Evolutionary conservation across 2,329 filamentous ascomycete genomes (phyloP).

Genomic region (Aspergillus calidoustus): DNA sequence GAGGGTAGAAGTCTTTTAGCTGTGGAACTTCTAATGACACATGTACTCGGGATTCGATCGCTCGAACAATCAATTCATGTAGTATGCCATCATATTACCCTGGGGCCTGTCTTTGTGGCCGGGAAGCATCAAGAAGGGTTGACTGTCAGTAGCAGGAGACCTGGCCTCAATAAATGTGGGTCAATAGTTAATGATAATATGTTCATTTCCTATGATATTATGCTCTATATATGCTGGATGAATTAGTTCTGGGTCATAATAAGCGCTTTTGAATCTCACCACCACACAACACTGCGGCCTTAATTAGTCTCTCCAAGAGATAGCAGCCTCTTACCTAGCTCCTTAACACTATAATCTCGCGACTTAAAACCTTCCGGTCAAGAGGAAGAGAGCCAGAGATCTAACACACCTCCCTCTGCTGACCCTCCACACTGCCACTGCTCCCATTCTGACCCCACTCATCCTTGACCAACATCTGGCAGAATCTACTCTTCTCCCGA

Average conservation of each 20-base stretch:
- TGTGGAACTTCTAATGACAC: too few species aligned
- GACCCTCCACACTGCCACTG: background rate
- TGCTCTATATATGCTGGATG: background rate
- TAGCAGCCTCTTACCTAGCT: background rate
- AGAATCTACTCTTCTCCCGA: conserved; percentile 36
- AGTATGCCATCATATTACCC: too few species aligned
- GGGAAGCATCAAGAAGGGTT: too few species aligned
- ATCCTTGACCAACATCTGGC: conserved; percentile 33
- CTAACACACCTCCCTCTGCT: background rate
- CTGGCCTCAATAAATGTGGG: background rate
- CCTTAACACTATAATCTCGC: background rate
- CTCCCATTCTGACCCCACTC: conserved; percentile 15
- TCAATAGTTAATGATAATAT: background rate
- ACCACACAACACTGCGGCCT: background rate
- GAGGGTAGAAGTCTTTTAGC: too few species aligned
- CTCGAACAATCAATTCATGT: too few species aligned
- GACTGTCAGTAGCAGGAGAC: too few species aligned
- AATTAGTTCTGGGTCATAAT: background rate
- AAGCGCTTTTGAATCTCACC: background rate
- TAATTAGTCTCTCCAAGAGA: background rate
- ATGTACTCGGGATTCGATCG: too few species aligned
- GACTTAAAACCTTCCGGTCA: background rate
- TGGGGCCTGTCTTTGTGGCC: too few species aligned
- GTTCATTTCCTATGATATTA: background rate
- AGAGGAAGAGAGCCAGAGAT: background rate